Evolutionary conservation across 176 grass and related monocot species (phyloP).

Genomic region (Juncus inflexus): DNA sequence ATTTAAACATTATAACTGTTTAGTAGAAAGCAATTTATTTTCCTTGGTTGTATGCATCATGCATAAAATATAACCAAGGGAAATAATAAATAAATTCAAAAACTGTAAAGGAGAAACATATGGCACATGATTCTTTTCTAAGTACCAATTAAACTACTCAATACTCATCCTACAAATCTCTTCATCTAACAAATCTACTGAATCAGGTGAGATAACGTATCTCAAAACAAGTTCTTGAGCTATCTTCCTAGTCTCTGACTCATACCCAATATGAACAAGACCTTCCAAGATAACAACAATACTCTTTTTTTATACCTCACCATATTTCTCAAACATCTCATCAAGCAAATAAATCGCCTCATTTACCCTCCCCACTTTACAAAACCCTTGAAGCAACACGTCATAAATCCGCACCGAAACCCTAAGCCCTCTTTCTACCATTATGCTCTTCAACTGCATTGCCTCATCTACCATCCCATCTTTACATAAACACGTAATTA

Average conservation of each 20-base stretch:
- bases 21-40: no score
- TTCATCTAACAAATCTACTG: not conserved
- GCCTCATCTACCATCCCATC: slow-evolving; percentile 14
- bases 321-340: slow-evolving; percentile 5
- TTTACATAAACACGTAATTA: slow-evolving; percentile 16
- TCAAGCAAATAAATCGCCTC: slow-evolving; percentile 18
- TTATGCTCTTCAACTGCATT: not conserved
- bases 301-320: not conserved
- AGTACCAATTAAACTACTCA: not conserved
- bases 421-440: slow-evolving; percentile 4
- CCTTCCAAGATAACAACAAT: slow-evolving; percentile 11
- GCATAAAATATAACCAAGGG: not conserved
- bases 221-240: slow-evolving; percentile 1
- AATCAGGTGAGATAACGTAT: not conserved
- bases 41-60: no score
- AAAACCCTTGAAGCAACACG: slow-evolving; percentile 3
- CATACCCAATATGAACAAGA: slow-evolving; percentile 15
- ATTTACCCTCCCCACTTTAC: not conserved
- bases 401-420: not conserved
- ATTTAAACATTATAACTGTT: no score
- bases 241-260: slow-evolving; percentile 13
- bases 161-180: slow-evolving; percentile 1
- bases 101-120: not conserved
- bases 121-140: not conserved
- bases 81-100: not conserved